These are phyloP conservation scores for Porcisia deanei DNA, from an alignment of 208 protist species.

Conservation along the genomic window DNA sequence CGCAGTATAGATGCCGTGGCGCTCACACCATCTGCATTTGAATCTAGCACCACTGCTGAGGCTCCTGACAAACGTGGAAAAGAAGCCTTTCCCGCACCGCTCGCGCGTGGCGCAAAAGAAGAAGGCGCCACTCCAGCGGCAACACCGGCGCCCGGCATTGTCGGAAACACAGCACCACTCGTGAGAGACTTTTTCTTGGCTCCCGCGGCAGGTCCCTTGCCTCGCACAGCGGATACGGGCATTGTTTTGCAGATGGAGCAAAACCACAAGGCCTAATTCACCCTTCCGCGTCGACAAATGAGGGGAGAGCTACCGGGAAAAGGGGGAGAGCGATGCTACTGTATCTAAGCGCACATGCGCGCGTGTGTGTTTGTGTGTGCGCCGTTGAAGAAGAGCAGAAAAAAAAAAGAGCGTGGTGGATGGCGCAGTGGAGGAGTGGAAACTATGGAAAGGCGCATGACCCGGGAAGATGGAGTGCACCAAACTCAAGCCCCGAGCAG, in stretches of 20 bases:
- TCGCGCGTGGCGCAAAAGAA: background rate
- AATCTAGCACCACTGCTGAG: background rate
- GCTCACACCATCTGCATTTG: background rate
- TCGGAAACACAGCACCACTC: conserved; percentile 12
- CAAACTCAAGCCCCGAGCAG: background rate
- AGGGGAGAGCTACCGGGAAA: no score
- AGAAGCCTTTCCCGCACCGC: background rate
- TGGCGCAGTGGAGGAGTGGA: background rate
- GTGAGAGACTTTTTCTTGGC: conserved; percentile 22
- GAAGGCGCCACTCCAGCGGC: background rate
- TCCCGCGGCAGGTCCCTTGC: background rate
- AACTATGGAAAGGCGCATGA: background rate
- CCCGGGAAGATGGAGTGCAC: background rate
- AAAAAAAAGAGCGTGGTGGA: background rate
- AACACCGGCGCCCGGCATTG: conserved; percentile 6
- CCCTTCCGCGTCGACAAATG: background rate
- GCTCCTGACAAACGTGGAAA: conserved; percentile 9
- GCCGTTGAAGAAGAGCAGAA: background rate
- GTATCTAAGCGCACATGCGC: no score
- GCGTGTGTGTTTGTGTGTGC: background rate
- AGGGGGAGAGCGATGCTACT: no score
- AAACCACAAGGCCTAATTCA: background rate
- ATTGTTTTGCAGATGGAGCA: background rate
- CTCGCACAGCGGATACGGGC: conserved; percentile 5
- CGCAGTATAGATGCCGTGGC: background rate